Evolutionary conservation across 2,329 filamentous ascomycete species (phyloP).

Genomic region (Pleurostoma richardsiae): DNA sequence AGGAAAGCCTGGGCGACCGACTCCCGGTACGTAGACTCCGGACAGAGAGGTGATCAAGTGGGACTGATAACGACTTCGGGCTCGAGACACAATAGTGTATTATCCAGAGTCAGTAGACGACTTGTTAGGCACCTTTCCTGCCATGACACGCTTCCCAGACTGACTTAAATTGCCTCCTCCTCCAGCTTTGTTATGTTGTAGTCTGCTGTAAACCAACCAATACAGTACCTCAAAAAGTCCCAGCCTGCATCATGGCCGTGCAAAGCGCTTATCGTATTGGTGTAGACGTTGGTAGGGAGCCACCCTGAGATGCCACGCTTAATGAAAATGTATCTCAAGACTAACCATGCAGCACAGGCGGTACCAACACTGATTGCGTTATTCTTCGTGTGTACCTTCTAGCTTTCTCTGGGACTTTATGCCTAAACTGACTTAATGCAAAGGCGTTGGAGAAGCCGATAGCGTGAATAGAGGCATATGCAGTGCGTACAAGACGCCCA

Average conservation of each 20-base stretch:
- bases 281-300: background rate
- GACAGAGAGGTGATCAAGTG: background rate
- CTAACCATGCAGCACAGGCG: slow-evolving; percentile 31
- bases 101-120: no score
- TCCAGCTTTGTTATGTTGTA: background rate
- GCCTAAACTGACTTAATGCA: background rate
- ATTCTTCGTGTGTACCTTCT: slow-evolving; percentile 36
- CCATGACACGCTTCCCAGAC: background rate
- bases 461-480: background rate
- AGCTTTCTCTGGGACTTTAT: slow-evolving; percentile 6
- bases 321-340: background rate
- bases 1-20: background rate
- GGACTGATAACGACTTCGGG: background rate
- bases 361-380: slow-evolving; percentile 50
- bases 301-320: background rate
- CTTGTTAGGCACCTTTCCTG: background rate
- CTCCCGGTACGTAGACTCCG: background rate
- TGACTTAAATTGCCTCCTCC: background rate
- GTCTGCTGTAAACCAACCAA: background rate
- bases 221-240: background rate
- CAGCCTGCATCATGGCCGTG: background rate
- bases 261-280: background rate
- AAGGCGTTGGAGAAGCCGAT: background rate
- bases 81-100: background rate
- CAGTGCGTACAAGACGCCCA: background rate